phyloP scores from a whole-genome alignment of 768 basidiomycete species.

The Pulveroboletus sp. region DNA sequence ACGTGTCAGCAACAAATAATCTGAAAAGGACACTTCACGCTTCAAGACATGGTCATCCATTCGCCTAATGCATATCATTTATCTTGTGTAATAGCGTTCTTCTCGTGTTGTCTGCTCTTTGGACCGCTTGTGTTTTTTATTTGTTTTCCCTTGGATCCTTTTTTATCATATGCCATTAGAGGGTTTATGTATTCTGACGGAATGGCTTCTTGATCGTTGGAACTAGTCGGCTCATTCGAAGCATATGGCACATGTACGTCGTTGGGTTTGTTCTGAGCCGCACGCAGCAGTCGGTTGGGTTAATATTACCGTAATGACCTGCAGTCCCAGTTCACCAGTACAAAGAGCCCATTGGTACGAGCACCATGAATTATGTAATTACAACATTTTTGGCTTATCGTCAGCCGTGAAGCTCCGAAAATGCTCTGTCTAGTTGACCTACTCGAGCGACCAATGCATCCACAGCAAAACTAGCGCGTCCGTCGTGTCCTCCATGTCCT shows the following conservation, averaged over 20 bases:
- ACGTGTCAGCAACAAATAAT: conserved; percentile 13
- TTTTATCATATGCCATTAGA: not conserved
- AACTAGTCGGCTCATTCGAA: too few relatives aligned
- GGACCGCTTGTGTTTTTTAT: not conserved
- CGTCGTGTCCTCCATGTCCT: conserved; percentile 12
- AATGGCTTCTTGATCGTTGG: too few relatives aligned
- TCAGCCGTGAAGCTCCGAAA: too few relatives aligned
- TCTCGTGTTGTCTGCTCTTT: not conserved
- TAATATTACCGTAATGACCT: too few relatives aligned
- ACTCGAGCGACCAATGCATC: conserved; percentile 12
- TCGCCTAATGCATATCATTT: not conserved
- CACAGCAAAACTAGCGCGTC: conserved; percentile 21
- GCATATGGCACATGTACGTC: too few relatives aligned
- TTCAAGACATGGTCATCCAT: not conserved
- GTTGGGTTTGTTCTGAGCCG: too few relatives aligned
- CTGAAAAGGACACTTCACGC: not conserved
- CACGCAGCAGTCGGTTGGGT: too few relatives aligned
- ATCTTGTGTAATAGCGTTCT: not conserved
- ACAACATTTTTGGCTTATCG: too few relatives aligned
- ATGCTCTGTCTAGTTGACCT: too few relatives aligned
- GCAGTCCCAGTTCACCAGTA: too few relatives aligned
- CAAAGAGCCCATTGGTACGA: too few relatives aligned
- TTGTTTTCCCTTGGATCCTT: not conserved
- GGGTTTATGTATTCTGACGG: not conserved
- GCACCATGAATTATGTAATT: too few relatives aligned